These are phyloP conservation scores for Fraxinus paxiana DNA, from an alignment of 305 asterid genomes.

Conservation along the genomic window DNA sequence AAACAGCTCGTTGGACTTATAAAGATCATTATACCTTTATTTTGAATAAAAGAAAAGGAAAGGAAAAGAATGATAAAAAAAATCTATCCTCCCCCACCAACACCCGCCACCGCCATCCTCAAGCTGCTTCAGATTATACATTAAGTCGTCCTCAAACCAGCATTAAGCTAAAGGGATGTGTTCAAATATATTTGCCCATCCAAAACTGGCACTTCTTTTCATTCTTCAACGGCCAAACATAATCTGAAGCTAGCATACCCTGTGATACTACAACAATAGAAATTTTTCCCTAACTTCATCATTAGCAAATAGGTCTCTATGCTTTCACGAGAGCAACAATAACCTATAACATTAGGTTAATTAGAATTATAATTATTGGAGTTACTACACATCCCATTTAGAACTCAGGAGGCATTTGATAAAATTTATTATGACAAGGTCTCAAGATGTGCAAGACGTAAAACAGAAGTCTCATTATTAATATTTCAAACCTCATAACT, in stretches of 20 bases:
- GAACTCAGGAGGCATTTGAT: neutral
- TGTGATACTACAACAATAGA: neutral
- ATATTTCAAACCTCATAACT: conserved; percentile 65
- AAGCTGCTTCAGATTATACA: neutral
- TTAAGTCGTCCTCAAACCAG: neutral
- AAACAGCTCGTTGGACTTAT: neutral
- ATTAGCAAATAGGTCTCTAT: neutral
- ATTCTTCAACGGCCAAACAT: neutral
- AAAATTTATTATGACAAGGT: neutral
- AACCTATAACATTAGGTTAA: neutral
- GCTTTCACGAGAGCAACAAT: neutral
- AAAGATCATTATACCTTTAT: neutral
- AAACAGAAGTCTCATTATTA: conserved; percentile 1
- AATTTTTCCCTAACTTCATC: neutral
- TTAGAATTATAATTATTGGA: neutral
- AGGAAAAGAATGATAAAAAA: neutral
- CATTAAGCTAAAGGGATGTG: neutral
- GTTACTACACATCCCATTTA: neutral
- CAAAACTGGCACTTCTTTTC: neutral
- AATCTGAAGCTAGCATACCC: neutral
- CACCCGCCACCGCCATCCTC: neutral
- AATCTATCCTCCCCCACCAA: neutral
- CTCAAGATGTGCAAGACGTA: neutral
- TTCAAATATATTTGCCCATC: neutral
- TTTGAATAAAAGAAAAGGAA: neutral